These are phyloP conservation scores for Magnaporthales sp. DNA, from an alignment of 2,329 filamentous ascomycete species.

Conservation along the genomic window DNA sequence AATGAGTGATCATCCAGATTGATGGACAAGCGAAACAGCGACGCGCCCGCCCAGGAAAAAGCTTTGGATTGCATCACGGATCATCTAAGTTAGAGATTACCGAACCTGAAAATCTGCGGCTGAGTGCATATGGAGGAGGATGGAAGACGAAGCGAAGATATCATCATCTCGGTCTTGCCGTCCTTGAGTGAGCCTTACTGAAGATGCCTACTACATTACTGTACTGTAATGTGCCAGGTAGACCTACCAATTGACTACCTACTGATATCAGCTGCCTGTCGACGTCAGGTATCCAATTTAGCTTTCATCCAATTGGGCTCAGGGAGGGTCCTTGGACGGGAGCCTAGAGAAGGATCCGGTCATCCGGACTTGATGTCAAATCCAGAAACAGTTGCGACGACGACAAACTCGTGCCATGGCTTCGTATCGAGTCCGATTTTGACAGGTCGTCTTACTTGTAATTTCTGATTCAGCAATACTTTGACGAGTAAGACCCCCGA, in stretches of 20 bases:
- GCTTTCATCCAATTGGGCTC: neutral
- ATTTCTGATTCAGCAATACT: neutral
- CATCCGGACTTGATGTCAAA: neutral
- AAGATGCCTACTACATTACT: neutral
- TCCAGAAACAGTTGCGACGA: neutral
- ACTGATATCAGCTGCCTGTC: neutral
- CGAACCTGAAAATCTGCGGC: neutral
- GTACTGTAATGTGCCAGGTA: neutral
- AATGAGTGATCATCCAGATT: neutral
- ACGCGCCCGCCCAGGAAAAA: neutral
- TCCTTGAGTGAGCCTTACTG: neutral
- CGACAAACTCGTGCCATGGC: neutral
- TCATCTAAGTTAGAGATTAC: slow-evolving; percentile 1
- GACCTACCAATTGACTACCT: neutral
- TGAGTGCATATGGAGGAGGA: neutral
- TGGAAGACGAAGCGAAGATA: neutral
- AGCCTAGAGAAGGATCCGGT: neutral
- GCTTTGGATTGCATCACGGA: neutral
- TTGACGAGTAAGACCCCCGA: neutral
- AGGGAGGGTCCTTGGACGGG: neutral
- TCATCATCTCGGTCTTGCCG: neutral
- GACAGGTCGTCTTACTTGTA: neutral
- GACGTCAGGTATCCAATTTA: neutral
- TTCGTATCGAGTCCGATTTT: neutral
- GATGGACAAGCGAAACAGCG: neutral